These are phyloP conservation scores for Beauveria medogensis DNA, from an alignment of 2,329 filamentous ascomycete genomes.

Conservation along the genomic window DNA sequence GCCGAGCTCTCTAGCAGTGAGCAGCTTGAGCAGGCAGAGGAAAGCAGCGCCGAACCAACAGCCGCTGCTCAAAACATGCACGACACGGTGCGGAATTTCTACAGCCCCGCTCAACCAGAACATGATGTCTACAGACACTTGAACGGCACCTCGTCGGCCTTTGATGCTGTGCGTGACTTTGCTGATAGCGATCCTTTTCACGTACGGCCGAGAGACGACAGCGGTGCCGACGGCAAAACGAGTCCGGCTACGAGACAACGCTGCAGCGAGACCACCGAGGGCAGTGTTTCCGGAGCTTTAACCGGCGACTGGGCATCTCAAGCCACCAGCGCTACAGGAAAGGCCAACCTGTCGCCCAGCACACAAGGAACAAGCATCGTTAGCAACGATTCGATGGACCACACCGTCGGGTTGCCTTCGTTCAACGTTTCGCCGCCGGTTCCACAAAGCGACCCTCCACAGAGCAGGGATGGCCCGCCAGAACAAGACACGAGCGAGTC, in stretches of 20 bases:
- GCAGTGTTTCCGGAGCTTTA: conserved; percentile 44
- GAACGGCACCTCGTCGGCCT: conserved; percentile 30
- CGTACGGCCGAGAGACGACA: conserved; percentile 24
- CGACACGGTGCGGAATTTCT: neutral
- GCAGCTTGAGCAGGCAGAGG: neutral
- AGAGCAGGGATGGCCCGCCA: conserved; percentile 22
- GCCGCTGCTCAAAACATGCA: neutral
- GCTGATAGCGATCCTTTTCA: conserved; percentile 43
- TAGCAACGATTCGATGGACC: conserved; percentile 50
- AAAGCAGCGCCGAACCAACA: neutral
- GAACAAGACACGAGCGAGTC: conserved; percentile 19
- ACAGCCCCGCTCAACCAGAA: conserved; percentile 16
- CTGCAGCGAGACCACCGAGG: conserved; percentile 55
- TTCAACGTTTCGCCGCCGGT: conserved; percentile 27
- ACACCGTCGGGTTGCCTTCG: conserved; percentile 34
- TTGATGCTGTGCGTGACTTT: conserved; percentile 40
- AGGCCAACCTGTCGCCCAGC: conserved; percentile 57
- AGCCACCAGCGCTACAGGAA: conserved; percentile 54
- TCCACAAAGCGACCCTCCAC: conserved; percentile 16
- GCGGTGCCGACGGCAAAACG: conserved; percentile 27
- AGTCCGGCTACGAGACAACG: conserved; percentile 42
- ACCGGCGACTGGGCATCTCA: conserved; percentile 55
- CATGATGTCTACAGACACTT: conserved; percentile 30
- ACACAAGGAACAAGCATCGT: conserved; percentile 59
- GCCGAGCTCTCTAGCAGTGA: neutral